Conservation (phyloP, 192 early-diverging fungal genomes). For the Globomyces pollinis-pini region DNA sequence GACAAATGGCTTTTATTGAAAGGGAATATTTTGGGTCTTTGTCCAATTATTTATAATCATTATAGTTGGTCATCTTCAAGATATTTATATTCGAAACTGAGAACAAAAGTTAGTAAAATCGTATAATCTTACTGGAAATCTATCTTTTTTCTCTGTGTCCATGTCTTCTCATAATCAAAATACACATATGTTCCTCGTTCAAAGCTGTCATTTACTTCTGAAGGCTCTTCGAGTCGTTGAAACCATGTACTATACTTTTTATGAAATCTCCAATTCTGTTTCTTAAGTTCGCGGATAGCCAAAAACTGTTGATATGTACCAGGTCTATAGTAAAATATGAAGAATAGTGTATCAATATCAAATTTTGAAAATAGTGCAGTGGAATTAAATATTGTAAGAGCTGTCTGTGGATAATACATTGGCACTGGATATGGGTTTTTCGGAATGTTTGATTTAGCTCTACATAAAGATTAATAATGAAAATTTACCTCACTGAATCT, state of each 20-base stretch:
- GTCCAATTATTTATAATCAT: neutral
- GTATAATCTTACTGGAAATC: slow-evolving; percentile 94
- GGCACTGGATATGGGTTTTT: slow-evolving; percentile 73
- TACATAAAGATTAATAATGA: slow-evolving; percentile 9
- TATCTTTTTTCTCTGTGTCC: slow-evolving; percentile 94
- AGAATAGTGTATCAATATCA: slow-evolving; percentile 92
- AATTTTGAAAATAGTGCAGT: slow-evolving; percentile 76
- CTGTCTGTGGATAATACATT: slow-evolving; percentile 84
- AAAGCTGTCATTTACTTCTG: slow-evolving; percentile 90
- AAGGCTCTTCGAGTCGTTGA: slow-evolving; percentile 95
- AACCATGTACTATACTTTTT: slow-evolving; percentile 99
- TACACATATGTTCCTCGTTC: slow-evolving; percentile 98
- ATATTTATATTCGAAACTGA: slow-evolving; percentile 81
- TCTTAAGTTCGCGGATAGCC: slow-evolving; percentile 91
- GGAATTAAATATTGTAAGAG: slow-evolving; percentile 71
- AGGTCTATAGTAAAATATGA: slow-evolving; percentile 96
- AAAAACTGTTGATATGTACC: slow-evolving; percentile 95
- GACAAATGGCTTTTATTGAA: too few species aligned
- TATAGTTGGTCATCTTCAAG: slow-evolving; percentile 57
- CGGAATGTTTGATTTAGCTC: slow-evolving; percentile 64
- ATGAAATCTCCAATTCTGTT: slow-evolving; percentile 97
- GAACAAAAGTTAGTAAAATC: neutral
- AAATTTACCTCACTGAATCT: slow-evolving; percentile 73
- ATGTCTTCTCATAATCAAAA: slow-evolving; percentile 96
- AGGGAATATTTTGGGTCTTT: too few species aligned